Evolutionary conservation across 306 rosid species (phyloP).

Genomic region (Corylus heterophylla): DNA sequence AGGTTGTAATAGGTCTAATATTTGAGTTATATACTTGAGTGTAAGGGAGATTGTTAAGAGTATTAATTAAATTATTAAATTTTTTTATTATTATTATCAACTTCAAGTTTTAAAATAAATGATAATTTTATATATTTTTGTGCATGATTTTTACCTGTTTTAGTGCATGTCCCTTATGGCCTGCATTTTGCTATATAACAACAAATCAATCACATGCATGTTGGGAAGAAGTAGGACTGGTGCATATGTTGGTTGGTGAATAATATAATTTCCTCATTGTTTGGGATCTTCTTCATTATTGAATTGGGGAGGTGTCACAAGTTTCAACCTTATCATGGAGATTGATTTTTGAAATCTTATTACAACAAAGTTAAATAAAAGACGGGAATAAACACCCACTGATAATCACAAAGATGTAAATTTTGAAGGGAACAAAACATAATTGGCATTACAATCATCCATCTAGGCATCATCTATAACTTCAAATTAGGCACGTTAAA

Average conservation of each 20-base stretch:
- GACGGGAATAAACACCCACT: neutral
- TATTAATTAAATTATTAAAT: too few relatives aligned
- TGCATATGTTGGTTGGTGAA: neutral
- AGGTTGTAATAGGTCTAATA: too few relatives aligned
- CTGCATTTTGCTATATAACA: slow-evolving; percentile 1
- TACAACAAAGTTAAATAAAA: neutral
- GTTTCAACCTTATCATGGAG: neutral
- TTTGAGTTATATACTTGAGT: too few relatives aligned
- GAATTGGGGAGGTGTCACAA: neutral
- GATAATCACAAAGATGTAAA: neutral
- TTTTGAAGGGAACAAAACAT: neutral
- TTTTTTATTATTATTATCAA: too few relatives aligned
- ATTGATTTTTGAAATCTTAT: neutral
- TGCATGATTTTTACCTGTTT: neutral
- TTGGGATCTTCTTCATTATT: neutral
- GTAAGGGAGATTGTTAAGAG: too few relatives aligned
- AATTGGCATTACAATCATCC: neutral
- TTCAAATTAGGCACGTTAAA: neutral
- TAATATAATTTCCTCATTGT: neutral
- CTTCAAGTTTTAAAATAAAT: too few relatives aligned
- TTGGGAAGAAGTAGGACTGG: neutral
- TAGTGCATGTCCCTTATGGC: neutral
- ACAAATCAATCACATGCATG: slow-evolving; percentile 23
- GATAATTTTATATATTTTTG: neutral
- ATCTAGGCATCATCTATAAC: neutral